phyloP scores from a whole-genome alignment of 2,329 filamentous ascomycete species.

The Colletotrichum sp. region DNA sequence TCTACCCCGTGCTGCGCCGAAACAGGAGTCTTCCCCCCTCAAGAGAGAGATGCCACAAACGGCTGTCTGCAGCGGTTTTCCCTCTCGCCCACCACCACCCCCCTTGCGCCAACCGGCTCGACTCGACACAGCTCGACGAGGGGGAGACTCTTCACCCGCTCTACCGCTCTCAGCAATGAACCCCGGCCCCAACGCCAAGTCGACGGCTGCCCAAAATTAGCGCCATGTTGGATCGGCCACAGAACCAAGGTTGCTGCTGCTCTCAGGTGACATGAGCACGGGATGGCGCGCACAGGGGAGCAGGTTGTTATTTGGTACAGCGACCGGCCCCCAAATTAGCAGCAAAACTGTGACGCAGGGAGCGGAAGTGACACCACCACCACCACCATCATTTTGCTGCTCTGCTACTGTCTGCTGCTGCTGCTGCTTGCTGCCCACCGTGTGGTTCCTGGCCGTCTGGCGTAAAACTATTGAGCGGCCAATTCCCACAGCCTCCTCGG shows the following conservation, averaged over 20 bases:
- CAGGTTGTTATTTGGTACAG: background rate
- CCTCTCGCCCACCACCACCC: background rate
- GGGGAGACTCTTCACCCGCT: background rate
- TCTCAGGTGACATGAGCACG: background rate
- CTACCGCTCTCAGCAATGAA: background rate
- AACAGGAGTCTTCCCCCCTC: background rate
- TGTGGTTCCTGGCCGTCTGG: background rate
- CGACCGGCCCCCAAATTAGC: conserved; percentile 1
- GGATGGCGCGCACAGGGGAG: background rate
- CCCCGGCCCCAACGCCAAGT: background rate
- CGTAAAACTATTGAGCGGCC: background rate
- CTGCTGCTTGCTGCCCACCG: background rate
- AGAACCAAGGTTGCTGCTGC: background rate
- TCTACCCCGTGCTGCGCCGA: background rate
- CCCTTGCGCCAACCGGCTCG: background rate
- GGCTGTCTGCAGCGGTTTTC: background rate
- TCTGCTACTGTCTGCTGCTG: background rate
- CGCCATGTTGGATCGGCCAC: background rate
- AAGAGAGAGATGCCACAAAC: background rate
- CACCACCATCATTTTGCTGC: background rate
- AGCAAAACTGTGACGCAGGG: background rate
- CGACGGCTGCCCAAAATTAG: background rate
- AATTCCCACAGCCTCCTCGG: background rate
- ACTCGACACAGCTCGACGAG: background rate
- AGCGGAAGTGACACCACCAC: conserved; percentile 3